These are phyloP conservation scores for Kwoniella bestiolae DNA, from an alignment of 768 basidiomycete species.

Conservation along the genomic window DNA sequence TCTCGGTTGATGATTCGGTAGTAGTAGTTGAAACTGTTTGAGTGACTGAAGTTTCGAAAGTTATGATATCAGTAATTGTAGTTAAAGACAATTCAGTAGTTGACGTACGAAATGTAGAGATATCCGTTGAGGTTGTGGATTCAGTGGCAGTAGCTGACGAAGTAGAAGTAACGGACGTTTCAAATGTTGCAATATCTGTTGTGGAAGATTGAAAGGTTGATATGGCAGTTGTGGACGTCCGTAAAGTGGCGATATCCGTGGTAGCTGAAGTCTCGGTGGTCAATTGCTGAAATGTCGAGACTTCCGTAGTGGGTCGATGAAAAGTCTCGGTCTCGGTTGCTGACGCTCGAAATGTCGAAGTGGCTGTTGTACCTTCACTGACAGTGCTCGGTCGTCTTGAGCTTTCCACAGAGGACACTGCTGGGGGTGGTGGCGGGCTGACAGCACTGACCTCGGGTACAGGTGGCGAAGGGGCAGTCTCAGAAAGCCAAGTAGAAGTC, in stretches of 20 bases:
- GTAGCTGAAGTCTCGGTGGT: neutral
- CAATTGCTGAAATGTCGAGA: neutral
- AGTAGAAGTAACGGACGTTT: neutral
- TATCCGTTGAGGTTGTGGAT: constrained; percentile 2
- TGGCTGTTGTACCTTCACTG: neutral
- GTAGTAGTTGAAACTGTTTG: neutral
- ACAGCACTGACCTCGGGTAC: neutral
- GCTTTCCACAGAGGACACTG: neutral
- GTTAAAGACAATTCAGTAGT: neutral
- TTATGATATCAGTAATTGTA: neutral
- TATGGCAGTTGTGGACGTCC: neutral
- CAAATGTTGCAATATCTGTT: neutral
- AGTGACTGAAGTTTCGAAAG: neutral
- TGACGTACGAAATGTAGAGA: neutral
- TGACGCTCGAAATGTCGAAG: neutral
- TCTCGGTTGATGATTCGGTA: neutral
- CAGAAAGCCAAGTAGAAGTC: neutral
- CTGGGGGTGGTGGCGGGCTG: neutral
- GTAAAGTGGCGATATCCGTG: neutral
- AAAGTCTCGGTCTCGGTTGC: neutral
- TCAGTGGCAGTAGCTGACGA: constrained; percentile 6
- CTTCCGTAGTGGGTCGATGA: neutral
- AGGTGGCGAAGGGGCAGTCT: neutral
- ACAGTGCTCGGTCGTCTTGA: neutral
- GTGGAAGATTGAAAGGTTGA: neutral